Evolutionary conservation across 495 filamentous ascomycete species (phyloP).

Genomic region (Annulohypoxylon stygium): DNA sequence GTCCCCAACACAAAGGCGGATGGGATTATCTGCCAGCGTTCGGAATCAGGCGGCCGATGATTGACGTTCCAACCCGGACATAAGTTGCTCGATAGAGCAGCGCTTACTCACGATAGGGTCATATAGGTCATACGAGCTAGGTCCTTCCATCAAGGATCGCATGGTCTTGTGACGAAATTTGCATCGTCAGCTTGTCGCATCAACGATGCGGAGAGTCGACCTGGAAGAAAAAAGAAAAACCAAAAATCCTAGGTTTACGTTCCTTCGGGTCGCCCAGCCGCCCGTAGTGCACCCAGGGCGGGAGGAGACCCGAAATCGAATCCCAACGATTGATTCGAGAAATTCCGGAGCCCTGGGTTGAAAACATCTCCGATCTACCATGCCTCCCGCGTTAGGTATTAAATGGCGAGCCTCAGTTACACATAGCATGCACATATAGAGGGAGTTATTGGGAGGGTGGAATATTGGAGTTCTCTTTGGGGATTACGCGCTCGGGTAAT

Average conservation of each 20-base stretch:
- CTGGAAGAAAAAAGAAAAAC: not conserved
- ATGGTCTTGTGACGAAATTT: slow-evolving; percentile 38
- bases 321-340: slow-evolving; percentile 39
- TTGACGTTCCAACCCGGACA: slow-evolving; percentile 14
- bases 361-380: slow-evolving; percentile 25
- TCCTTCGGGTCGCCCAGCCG: slow-evolving; percentile 32
- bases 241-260: slow-evolving; percentile 31
- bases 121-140: slow-evolving; percentile 11
- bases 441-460: not conserved
- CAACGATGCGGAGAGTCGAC: slow-evolving; percentile 23
- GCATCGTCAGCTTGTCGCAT: slow-evolving; percentile 34
- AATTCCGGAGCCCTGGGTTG: slow-evolving; percentile 30
- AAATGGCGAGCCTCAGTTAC: slow-evolving; percentile 41
- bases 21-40: slow-evolving; percentile 9
- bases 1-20: not conserved
- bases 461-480: not conserved
- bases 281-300: slow-evolving; percentile 13
- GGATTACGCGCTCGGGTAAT: slow-evolving; percentile 44
- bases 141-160: slow-evolving; percentile 8
- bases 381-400: slow-evolving; percentile 37
- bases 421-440: slow-evolving; percentile 24
- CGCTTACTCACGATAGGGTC: slow-evolving; percentile 37
- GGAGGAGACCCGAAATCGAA: slow-evolving; percentile 36
- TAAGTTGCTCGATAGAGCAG: slow-evolving; percentile 30
- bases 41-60: slow-evolving; percentile 8